These are phyloP conservation scores for Podila epicladia DNA, from an alignment of 192 early-diverging fungal genomes.

Conservation along the genomic window DNA sequence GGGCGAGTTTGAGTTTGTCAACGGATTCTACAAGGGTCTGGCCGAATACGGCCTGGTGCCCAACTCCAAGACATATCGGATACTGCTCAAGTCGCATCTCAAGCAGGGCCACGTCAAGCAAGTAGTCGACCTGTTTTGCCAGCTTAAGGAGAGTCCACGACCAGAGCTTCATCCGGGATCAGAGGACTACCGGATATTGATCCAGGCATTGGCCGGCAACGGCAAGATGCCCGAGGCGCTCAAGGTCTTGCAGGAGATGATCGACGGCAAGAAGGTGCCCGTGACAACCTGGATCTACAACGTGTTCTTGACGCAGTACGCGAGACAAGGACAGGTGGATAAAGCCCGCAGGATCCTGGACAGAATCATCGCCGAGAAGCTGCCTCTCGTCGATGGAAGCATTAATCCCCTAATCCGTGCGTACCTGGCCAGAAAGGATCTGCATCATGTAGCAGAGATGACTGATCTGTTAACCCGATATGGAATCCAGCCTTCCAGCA, in stretches of 20 bases:
- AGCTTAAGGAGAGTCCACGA: slow-evolving; percentile 30
- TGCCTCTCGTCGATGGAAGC: slow-evolving; percentile 31
- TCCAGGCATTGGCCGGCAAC: slow-evolving; percentile 22
- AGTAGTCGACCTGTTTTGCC: slow-evolving; percentile 26
- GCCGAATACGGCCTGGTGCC: slow-evolving; percentile 44
- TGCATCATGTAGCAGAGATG: slow-evolving; percentile 31
- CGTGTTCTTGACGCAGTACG: slow-evolving; percentile 44
- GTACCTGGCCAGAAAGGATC: slow-evolving; percentile 32
- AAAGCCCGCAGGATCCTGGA: slow-evolving; percentile 40
- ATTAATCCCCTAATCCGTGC: slow-evolving; percentile 35
- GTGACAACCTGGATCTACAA: slow-evolving; percentile 42
- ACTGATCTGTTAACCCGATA: slow-evolving; percentile 25
- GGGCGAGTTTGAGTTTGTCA: slow-evolving; percentile 38
- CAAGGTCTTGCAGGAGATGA: slow-evolving; percentile 29
- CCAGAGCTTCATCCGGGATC: slow-evolving; percentile 14
- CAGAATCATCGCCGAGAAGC: slow-evolving; percentile 26
- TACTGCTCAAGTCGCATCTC: slow-evolving; percentile 34
- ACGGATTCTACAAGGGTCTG: slow-evolving; percentile 44
- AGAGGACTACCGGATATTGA: slow-evolving; percentile 30
- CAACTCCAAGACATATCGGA: slow-evolving; percentile 40
- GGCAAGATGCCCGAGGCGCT: slow-evolving; percentile 36
- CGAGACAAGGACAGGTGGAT: slow-evolving; percentile 26
- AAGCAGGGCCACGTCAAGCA: slow-evolving; percentile 24
- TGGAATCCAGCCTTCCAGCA: slow-evolving; percentile 20
- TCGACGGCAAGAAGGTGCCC: slow-evolving; percentile 6